phyloP scores from a whole-genome alignment of 176 grass and related monocot species.

The Eleusine indica region DNA sequence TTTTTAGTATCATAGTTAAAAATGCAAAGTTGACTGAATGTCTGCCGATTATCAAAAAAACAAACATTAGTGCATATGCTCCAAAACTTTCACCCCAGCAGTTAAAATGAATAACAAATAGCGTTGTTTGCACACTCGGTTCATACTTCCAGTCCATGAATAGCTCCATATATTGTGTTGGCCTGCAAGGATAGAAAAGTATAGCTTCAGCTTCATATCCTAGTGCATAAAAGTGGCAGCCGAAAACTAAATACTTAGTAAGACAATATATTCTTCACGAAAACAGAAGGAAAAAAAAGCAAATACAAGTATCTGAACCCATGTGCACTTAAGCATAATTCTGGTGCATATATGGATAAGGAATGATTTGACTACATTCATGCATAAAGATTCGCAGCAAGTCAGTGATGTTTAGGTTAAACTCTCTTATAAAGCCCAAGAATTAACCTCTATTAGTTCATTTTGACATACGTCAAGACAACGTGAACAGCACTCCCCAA shows the following conservation, averaged over 20 bases:
- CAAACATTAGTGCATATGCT: neutral
- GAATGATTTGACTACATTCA: neutral
- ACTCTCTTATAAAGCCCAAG: neutral
- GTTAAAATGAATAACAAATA: neutral
- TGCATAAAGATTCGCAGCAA: neutral
- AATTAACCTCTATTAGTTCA: neutral
- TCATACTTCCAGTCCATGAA: slow-evolving; percentile 86
- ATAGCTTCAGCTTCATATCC: slow-evolving; percentile 11
- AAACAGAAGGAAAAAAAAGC: neutral
- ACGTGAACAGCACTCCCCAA: neutral
- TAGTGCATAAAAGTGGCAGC: slow-evolving; percentile 20
- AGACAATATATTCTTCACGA: neutral
- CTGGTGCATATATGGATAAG: neutral
- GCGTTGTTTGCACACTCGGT: neutral
- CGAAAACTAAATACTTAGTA: neutral
- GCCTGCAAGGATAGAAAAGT: slow-evolving; percentile 54
- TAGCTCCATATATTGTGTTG: slow-evolving; percentile 89
- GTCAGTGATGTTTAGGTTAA: neutral
- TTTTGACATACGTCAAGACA: neutral
- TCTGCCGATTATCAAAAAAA: slow-evolving; percentile 51
- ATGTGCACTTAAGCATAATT: neutral
- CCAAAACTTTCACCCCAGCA: neutral
- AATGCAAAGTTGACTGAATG: slow-evolving; percentile 93
- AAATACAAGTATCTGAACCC: neutral
- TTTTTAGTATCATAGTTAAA: slow-evolving; percentile 88